phyloP scores from a whole-genome alignment of 192 early-diverging fungal genomes.

The Coemansia sp. region DNA sequence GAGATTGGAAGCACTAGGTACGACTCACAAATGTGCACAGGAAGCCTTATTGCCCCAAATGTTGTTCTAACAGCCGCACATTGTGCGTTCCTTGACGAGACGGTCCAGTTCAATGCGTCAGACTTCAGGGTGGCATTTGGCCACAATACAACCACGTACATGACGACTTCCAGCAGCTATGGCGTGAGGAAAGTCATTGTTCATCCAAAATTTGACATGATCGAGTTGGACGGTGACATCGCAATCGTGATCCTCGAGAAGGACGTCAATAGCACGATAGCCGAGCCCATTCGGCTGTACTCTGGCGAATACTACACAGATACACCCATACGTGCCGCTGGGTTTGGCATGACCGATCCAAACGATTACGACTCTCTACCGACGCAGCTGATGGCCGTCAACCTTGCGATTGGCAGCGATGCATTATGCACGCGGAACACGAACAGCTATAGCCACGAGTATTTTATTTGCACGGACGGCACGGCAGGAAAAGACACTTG shows the following conservation, averaged over 20 bases:
- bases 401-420: slow-evolving; percentile 16
- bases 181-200: slow-evolving; percentile 21
- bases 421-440: slow-evolving; percentile 19
- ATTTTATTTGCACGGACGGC: slow-evolving; percentile 48
- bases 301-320: slow-evolving; percentile 10
- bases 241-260: slow-evolving; percentile 34
- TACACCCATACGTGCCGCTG: slow-evolving; percentile 32
- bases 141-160: slow-evolving; percentile 18
- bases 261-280: slow-evolving; percentile 13
- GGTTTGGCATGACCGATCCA: slow-evolving; percentile 44
- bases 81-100: slow-evolving; percentile 21
- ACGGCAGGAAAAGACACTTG: slow-evolving; percentile 46
- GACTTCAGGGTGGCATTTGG: slow-evolving; percentile 31
- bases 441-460: slow-evolving; percentile 4
- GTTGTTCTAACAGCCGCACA: slow-evolving; percentile 54
- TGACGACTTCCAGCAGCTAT: slow-evolving; percentile 14
- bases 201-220: slow-evolving; percentile 32
- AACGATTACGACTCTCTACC: slow-evolving; percentile 7
- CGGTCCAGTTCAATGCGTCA: slow-evolving; percentile 5
- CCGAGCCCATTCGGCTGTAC: slow-evolving; percentile 30
- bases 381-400: slow-evolving; percentile 36
- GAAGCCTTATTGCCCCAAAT: slow-evolving; percentile 47
- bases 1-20: slow-evolving; percentile 12
- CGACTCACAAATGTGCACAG: slow-evolving; percentile 33
- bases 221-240: slow-evolving; percentile 30